Evolutionary conservation across 768 basidiomycete genomes (phyloP).

Genomic region (Panaeolus papilionaceus): DNA sequence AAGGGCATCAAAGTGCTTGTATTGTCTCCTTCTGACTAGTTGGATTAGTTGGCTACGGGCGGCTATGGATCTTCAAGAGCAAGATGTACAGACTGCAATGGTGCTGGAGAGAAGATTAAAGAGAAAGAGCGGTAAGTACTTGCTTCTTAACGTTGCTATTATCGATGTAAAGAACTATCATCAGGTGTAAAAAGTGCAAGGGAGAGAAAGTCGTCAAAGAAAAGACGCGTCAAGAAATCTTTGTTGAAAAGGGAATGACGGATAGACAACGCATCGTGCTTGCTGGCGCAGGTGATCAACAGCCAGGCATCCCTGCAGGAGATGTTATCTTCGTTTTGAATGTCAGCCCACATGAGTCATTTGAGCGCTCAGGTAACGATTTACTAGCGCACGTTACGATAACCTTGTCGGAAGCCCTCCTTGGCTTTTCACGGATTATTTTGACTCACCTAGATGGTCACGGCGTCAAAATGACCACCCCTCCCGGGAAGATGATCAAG

Average conservation of each 20-base stretch:
- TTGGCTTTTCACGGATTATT: constrained; percentile 93
- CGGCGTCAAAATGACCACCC: constrained; percentile 81
- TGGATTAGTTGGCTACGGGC: constrained; percentile 27
- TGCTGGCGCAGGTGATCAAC: constrained; percentile 91
- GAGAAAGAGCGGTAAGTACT: constrained; percentile 80
- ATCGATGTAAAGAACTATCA: constrained; percentile 14
- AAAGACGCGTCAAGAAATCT: constrained; percentile 88
- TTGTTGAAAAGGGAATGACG: constrained; percentile 86
- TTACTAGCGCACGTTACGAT: constrained; percentile 83
- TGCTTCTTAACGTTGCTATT: constrained; percentile 14
- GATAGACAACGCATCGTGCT: constrained; percentile 87
- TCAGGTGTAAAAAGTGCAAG: constrained; percentile 95
- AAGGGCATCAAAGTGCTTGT: constrained; percentile 13
- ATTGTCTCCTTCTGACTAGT: constrained; percentile 10
- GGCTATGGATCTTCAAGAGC: constrained; percentile 52
- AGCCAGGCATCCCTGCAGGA: constrained; percentile 89
- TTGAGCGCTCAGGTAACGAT: constrained; percentile 84
- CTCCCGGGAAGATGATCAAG: constrained; percentile 77
- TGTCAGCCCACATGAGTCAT: constrained; percentile 71
- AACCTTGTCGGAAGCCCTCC: constrained; percentile 91
- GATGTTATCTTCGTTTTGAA: constrained; percentile 90
- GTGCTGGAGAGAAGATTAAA: constrained; percentile 71
- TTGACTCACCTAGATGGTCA: constrained; percentile 94
- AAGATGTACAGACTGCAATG: constrained; percentile 73
- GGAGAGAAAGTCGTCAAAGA: constrained; percentile 84